Conservation (phyloP, 1,284 basidiomycete species). For the Hypsizygus ulmarius region DNA sequence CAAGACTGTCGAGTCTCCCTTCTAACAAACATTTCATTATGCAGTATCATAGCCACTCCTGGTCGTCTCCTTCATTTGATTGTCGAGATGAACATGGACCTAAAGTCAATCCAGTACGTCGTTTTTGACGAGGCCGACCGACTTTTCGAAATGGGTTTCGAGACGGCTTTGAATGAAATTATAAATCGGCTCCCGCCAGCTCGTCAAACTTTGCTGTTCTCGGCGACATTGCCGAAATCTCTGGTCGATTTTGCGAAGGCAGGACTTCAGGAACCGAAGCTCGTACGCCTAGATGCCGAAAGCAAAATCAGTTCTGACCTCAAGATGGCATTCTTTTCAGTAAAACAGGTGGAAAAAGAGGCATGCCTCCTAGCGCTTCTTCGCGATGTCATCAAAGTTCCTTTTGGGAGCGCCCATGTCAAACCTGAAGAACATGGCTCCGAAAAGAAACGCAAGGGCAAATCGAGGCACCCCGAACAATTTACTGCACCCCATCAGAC, state of each 20-base stretch:
- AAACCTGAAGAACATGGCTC: slow-evolving; percentile 29
- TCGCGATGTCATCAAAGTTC: slow-evolving; percentile 85
- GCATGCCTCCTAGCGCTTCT: slow-evolving; percentile 85
- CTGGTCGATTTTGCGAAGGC: slow-evolving; percentile 98
- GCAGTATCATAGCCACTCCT: slow-evolving; percentile 93
- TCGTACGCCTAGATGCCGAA: slow-evolving; percentile 93
- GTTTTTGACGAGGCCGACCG: slow-evolving; percentile 99
- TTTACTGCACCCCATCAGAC: slow-evolving; percentile 83
- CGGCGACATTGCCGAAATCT: slow-evolving; percentile 93
- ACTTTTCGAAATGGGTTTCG: slow-evolving; percentile 98
- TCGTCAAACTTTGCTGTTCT: slow-evolving; percentile 93
- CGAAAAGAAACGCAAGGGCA: slow-evolving; percentile 47
- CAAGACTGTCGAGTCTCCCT: slow-evolving; percentile 7
- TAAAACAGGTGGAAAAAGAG: slow-evolving; percentile 94
- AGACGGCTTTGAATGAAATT: slow-evolving; percentile 89
- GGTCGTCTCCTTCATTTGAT: slow-evolving; percentile 94
- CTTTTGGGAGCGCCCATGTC: slow-evolving; percentile 43
- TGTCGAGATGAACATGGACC: slow-evolving; percentile 96
- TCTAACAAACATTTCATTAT: slow-evolving; percentile 10
- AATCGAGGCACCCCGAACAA: slow-evolving; percentile 50
- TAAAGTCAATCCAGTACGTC: slow-evolving; percentile 86
- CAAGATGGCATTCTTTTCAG: slow-evolving; percentile 90
- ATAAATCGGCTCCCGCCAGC: slow-evolving; percentile 82
- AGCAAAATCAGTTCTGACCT: slow-evolving; percentile 94
- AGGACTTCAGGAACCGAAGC: slow-evolving; percentile 90